phyloP scores from a whole-genome alignment of 2,329 filamentous ascomycete species.

The Daldinia sp. region DNA sequence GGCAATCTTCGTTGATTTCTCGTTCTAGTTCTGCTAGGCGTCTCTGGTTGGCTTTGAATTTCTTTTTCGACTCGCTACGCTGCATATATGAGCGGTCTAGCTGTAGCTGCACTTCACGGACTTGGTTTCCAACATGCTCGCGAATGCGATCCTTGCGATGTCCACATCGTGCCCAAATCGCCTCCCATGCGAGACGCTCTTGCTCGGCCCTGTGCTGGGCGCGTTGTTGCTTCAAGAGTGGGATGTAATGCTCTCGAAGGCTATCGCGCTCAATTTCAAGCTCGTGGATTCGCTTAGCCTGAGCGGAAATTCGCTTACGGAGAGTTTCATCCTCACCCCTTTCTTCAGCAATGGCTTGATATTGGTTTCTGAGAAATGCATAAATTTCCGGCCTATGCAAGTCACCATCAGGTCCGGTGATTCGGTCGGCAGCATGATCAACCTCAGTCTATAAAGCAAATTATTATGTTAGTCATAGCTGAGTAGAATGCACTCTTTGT shows the following conservation, averaged over 20 bases:
- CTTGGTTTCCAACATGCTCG: conserved; percentile 21
- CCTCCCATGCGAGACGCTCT: not conserved
- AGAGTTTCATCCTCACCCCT: conserved; percentile 15
- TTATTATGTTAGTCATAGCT: conserved; percentile 7
- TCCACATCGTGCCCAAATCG: not conserved
- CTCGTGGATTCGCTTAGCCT: conserved; percentile 17
- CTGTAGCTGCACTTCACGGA: conserved; percentile 21
- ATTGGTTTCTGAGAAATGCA: conserved; percentile 18
- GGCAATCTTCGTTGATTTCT: conserved; percentile 15
- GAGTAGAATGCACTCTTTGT: not conserved
- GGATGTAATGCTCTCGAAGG: conserved; percentile 8
- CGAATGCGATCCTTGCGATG: conserved; percentile 17
- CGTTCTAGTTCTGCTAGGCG: not conserved
- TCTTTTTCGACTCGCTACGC: not conserved
- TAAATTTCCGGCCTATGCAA: conserved; percentile 9
- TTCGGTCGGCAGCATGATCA: conserved; percentile 3
- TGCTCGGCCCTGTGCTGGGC: not conserved
- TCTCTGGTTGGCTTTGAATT: not conserved
- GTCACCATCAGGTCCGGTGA: not conserved
- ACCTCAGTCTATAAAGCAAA: conserved; percentile 35
- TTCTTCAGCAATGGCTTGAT: conserved; percentile 1
- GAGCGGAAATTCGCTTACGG: conserved; percentile 5
- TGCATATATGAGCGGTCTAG: conserved; percentile 22
- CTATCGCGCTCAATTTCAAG: conserved; percentile 19
- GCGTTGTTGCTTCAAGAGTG: conserved; percentile 8